Evolutionary conservation across 768 basidiomycete genomes (phyloP), one percentile per base, ranked within the genome.

Genomic region (Glaciozyma antarctica): DNA sequence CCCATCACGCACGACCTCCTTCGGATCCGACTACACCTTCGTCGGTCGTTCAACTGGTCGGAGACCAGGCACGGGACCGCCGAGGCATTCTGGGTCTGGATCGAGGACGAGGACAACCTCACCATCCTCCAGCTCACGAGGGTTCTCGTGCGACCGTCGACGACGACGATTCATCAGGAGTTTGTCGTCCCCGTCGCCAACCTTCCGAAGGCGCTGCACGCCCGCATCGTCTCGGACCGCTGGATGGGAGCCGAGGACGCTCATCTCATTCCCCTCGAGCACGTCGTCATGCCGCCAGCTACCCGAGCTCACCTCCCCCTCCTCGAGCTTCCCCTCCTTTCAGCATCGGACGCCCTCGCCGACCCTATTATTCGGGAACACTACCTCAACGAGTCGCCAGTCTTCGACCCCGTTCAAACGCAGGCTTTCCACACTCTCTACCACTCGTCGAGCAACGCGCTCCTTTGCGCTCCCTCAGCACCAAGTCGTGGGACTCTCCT

Each of bases 31-130:
- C 81, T 90, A 58, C 80, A 78, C 1, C 80, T 92, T 41, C 77
- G 78, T 21, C 83, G 84, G 30, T 77, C 81, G 10, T 99, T 97
- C 76, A 81, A 81, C 19, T 98, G 95, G 94, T 87, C 80, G 70
- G 72, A 78, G 30, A 87, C 83, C 75, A 71, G 86, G 4, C 92
- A 95, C 71, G 88, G 87, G 0, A 79, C 78, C 16, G 78, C 80
- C 2, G 90, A 98, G 75, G 87, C 90, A 2, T 97, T 97, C 77
- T 97, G 90, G 86, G 76, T 99, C 38, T 98, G 95, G 95, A 79
- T 95, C 4, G 92, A 98, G 77, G 90, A 93, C 72, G 81, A 86
- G 45, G 82, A 86, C 43, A 86, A 85, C n/a, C 69, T 82, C n/a
- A 81, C 82, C 45, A 93, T 98, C 72, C 81, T 92, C 16, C 92